These are phyloP conservation scores for Camellia japonica DNA, from an alignment of 148 eudicot genomes.

Conservation along the genomic window DNA sequence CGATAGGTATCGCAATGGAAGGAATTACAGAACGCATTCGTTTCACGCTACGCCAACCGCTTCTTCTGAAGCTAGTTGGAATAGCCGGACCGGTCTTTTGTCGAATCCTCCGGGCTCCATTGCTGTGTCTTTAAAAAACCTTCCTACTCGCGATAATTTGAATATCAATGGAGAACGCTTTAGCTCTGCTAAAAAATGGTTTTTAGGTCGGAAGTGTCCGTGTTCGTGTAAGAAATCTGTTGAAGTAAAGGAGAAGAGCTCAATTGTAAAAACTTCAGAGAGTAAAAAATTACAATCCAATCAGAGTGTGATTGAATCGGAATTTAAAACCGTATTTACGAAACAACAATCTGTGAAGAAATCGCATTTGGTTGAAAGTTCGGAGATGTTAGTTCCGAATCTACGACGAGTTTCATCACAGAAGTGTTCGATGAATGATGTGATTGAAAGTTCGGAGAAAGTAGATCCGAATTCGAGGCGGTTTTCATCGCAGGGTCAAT, in stretches of 20 bases:
- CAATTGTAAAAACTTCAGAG: not conserved
- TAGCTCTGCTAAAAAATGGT: constrained; percentile 38
- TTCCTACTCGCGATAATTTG: constrained; percentile 10
- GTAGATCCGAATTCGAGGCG: not conserved
- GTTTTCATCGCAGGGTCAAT: constrained; percentile 8
- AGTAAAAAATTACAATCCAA: too few relatives aligned
- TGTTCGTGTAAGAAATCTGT: constrained; percentile 70
- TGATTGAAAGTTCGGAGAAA: not conserved
- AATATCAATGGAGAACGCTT: constrained; percentile 17
- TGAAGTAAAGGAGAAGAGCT: constrained; percentile 38
- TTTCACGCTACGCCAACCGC: constrained; percentile 73
- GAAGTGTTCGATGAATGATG: not conserved
- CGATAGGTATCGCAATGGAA: constrained; percentile 31
- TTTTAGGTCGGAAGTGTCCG: constrained; percentile 53
- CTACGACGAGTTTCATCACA: constrained; percentile 3
- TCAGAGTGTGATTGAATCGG: not conserved
- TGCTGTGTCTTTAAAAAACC: constrained; percentile 30
- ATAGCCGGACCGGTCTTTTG: constrained; percentile 74
- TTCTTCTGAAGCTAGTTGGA: constrained; percentile 89
- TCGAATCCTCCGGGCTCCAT: constrained; percentile 51
- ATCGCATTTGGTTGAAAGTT: not conserved
- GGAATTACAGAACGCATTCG: constrained; percentile 41
- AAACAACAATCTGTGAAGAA: not conserved
- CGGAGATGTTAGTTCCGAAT: constrained; percentile 1
- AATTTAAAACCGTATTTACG: too few relatives aligned